A percentile compares a stretch with the other conserved stretches of the same genome.
phyloP scores from a whole-genome alignment of 768 basidiomycete genomes.

The Polyporus arcularius region DNA sequence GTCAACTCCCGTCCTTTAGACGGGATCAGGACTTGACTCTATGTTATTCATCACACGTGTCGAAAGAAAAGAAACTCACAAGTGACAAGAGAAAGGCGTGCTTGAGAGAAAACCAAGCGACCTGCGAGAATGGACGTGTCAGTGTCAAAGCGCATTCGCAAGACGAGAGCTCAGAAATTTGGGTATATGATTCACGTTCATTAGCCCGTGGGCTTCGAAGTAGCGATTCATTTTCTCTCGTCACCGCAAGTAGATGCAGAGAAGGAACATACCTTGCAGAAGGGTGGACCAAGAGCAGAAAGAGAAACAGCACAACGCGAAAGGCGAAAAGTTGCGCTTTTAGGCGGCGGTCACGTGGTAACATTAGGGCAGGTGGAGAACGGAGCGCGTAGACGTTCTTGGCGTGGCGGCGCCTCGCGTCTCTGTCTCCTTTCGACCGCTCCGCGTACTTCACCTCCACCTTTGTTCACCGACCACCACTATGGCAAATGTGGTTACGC shows the following conservation, averaged over 20 bases:
- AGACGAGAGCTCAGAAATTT: constrained; percentile 77
- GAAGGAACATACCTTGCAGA: constrained; percentile 33
- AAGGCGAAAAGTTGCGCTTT: constrained; percentile 26
- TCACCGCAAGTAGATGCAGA: constrained; percentile 44
- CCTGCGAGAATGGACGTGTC: constrained; percentile 4
- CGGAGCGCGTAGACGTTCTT: constrained; percentile 15
- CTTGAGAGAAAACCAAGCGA: neutral
- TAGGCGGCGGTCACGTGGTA: constrained; percentile 34
- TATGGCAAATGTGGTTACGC: constrained; percentile 70
- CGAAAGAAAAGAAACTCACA: constrained; percentile 38
- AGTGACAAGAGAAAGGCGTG: neutral
- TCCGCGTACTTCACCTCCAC: constrained; percentile 16
- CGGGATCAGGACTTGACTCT: constrained; percentile 91
- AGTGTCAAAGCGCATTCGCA: constrained; percentile 17
- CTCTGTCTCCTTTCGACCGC: constrained; percentile 4
- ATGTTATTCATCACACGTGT: constrained; percentile 64
- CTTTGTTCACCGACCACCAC: constrained; percentile 27
- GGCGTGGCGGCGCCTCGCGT: constrained; percentile 15
- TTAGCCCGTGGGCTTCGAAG: constrained; percentile 71
- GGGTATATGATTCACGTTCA: constrained; percentile 80
- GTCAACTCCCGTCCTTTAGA: constrained; percentile 74
- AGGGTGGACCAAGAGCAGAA: neutral
- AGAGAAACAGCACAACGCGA: constrained; percentile 10
- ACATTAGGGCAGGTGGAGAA: constrained; percentile 36
- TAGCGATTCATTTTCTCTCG: constrained; percentile 83